Base-by-base conservation (phyloP, 305 asterid species). In the Fraxinus xanthoxyloides region DNA sequence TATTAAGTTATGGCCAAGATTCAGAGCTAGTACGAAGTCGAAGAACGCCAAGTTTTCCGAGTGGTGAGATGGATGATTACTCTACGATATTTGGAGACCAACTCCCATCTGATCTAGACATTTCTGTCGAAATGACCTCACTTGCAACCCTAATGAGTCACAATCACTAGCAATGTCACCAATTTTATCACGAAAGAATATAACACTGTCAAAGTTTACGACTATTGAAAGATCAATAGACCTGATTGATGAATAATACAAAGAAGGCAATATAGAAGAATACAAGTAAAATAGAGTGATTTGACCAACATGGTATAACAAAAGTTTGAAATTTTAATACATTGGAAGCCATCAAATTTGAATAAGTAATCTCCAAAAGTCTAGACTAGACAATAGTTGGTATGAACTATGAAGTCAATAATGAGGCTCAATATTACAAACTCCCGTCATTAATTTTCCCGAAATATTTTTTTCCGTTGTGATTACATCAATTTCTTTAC, bases 31-130 rank as follows among this genome's bases (percentile, higher is more conserved):
- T 88, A 48, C 36, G 80, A 79, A 90, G 90, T 80, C 76, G 97
- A 90, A 91, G 91, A 78, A 93, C 89, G 75, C 95, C 97, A 72
- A 92, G 90, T 80, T 93, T 86, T 35, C 40, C 40, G 40, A 35
- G 10, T 7, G 97, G 89, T 81, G 97, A 93, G 79, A 82, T 92
- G 89, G 94, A 93, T 83, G 97, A 93, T 83, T 93, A 90, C 82
- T 92, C 97, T 12, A 85, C 90, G 90, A 76, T 90, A 74, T 91
- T 90, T 85, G 97, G 94, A 61, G 92, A 92, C 80, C 87, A 91
- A 79, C 90, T 92, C 81, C 94, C 97, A 23, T 87, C 91, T 32
- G 88, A 91, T 88, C 72, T 93, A 10, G 51, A 40, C 51, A 40
- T 9, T 40, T 40, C 15, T 2, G 51, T 10, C 4, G 3, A 43